A percentile compares a stretch with the other conserved stretches of the same genome.
These are phyloP conservation scores for Lolium rigidum DNA, from an alignment of 176 grass and related monocot genomes.

Conservation along the genomic window DNA sequence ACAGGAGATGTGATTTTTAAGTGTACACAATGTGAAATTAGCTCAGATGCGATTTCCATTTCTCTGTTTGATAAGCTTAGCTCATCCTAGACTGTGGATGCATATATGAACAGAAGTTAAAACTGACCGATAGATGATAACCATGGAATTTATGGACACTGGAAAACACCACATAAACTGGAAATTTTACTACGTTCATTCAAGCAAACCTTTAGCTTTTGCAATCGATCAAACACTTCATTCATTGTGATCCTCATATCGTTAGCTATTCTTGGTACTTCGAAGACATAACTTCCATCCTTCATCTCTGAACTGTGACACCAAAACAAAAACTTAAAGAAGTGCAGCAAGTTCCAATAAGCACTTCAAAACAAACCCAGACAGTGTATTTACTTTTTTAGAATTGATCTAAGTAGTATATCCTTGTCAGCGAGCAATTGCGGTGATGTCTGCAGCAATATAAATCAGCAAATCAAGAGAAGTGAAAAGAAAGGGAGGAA, in stretches of 20 bases:
- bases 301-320: conserved; percentile 72
- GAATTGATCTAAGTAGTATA: conserved; percentile 75
- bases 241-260: conserved; percentile 53
- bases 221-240: conserved; percentile 76
- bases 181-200: not conserved
- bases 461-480: conserved; percentile 32
- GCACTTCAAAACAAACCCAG: conserved; percentile 18
- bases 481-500: conserved; percentile 28
- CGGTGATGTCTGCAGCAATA: conserved; percentile 72
- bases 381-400: conserved; percentile 53
- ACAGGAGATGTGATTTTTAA: not conserved
- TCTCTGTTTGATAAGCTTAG: not conserved
- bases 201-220: conserved; percentile 75
- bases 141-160: conserved; percentile 6
- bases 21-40: not conserved
- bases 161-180: not conserved
- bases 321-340: conserved; percentile 31
- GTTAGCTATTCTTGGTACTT: conserved; percentile 81
- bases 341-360: conserved; percentile 12
- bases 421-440: conserved; percentile 76
- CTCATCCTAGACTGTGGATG: not conserved
- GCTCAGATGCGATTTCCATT: not conserved
- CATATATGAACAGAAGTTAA: conserved; percentile 22
- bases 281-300: conserved; percentile 84
- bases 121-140: conserved; percentile 11